phyloP scores from a whole-genome alignment of 768 basidiomycete genomes.

The Exidia glandulosa region DNA sequence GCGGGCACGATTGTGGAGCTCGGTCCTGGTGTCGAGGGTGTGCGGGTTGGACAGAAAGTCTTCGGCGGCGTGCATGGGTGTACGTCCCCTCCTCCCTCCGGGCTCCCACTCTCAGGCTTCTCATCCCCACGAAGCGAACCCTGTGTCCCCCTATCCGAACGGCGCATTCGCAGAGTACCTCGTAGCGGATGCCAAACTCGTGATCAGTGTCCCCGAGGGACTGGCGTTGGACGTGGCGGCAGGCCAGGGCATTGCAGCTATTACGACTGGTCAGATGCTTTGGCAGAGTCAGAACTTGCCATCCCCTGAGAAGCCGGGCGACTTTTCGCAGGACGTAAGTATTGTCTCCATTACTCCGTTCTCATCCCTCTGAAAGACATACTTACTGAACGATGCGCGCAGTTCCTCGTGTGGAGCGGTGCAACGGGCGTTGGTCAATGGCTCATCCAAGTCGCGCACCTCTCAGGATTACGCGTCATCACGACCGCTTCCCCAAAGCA shows the following conservation, averaged over 20 bases:
- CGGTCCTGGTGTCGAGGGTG: slow-evolving; percentile 9
- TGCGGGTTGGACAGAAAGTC: slow-evolving; percentile 15
- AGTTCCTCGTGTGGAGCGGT: slow-evolving; percentile 19
- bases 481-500: not conserved
- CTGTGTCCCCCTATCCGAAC: not conserved
- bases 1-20: slow-evolving; percentile 15
- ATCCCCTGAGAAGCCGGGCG: not conserved
- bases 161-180: slow-evolving; percentile 20
- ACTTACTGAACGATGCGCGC: no score
- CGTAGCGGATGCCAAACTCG: slow-evolving; percentile 13
- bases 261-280: slow-evolving; percentile 9
- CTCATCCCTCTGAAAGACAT: no score
- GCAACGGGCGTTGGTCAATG: slow-evolving; percentile 12
- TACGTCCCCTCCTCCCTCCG: not conserved
- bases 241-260: slow-evolving; percentile 5
- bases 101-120: not conserved
- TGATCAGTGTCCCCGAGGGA: not conserved
- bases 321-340: not conserved
- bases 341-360: not conserved
- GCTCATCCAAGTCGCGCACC: not conserved
- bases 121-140: not conserved
- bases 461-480: not conserved
- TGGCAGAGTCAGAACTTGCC: slow-evolving; percentile 1
- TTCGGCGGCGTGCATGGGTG: slow-evolving; percentile 18
- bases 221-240: slow-evolving; percentile 6